Evolutionary conservation across 2,329 filamentous ascomycete genomes (phyloP), one percentile per base, ranked within the genome.

Genomic region (Monosporascus ibericus): DNA sequence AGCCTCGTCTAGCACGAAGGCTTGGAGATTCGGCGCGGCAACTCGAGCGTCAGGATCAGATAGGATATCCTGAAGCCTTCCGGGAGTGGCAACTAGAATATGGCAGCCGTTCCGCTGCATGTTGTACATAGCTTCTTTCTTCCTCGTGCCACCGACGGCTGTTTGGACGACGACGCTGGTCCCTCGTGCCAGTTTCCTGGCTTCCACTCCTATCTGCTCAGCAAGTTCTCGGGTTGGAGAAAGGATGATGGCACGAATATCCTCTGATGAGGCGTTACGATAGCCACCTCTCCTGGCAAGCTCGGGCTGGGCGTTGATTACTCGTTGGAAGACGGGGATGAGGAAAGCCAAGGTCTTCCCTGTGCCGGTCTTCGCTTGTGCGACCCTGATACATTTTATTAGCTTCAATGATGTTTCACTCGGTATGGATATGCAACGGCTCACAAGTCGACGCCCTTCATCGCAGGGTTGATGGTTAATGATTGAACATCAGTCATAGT

Each of bases 301-400:
- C 0, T 73, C 70, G 1, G 84, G 82, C 58, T 90, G 82, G 54
- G 77, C 72, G 20, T 72, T 69, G 55, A 95, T 75, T 65, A 96
- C 88, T 54, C 85, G 85, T 68, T 96, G 90, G 49, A 97, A 74
- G 7, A 91, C 76, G 48, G 94, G 94, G 6, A 97, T 73, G 24
- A 99, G 78, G 76, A 97, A 99, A 37, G 90, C 94, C 52, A 97
- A 75, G 0, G 94, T 99, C 75, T 99, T 99, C 67, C 94, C 94
- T 4, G 94, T 97, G 67, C 94, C 94, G 8, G 94, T 99, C 73
- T 90, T 96, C 54, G 94, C 94, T 75, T 97, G 94, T 47, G 92
- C 94, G 60, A 97, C 79, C 62, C 87, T 90, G 64, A 34, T 55
- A 44, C 39, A 50, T 44, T 27, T 47, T 22, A 44, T 59, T 55